These are phyloP conservation scores for Arabidopsis suecica DNA, from an alignment of 345 rosid genomes.

Conservation along the genomic window DNA sequence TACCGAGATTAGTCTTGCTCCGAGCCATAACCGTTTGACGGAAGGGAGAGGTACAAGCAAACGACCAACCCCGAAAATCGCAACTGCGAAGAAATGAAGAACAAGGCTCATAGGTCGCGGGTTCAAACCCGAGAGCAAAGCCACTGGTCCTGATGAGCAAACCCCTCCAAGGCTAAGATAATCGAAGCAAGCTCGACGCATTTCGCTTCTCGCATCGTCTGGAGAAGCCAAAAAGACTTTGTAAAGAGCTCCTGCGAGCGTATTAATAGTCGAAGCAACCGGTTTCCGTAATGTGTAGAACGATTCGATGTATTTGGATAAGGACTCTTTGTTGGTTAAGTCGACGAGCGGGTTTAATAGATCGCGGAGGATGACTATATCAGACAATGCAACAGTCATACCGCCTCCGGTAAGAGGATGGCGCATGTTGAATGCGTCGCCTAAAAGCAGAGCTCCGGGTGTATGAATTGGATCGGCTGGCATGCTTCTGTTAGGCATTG, in stretches of 20 bases:
- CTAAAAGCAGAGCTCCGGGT: slow-evolving; percentile 58
- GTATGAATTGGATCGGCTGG: slow-evolving; percentile 60
- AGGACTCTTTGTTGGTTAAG: slow-evolving; percentile 48
- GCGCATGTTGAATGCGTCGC: slow-evolving; percentile 64
- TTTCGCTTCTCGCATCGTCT: slow-evolving; percentile 57
- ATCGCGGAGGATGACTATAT: slow-evolving; percentile 56
- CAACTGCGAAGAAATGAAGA: slow-evolving; percentile 63
- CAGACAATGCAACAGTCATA: slow-evolving; percentile 63
- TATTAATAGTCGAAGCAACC: slow-evolving; percentile 64
- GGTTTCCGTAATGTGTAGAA: slow-evolving; percentile 70
- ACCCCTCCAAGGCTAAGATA: slow-evolving; percentile 63
- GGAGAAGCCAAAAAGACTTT: slow-evolving; percentile 59
- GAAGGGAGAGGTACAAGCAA: slow-evolving; percentile 63
- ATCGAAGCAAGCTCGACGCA: slow-evolving; percentile 64
- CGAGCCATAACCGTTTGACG: slow-evolving; percentile 52
- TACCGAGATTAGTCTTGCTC: slow-evolving; percentile 57
- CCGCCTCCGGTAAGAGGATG: slow-evolving; percentile 67
- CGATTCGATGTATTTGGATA: slow-evolving; percentile 55
- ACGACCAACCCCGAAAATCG: slow-evolving; percentile 60
- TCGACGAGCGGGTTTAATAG: slow-evolving; percentile 48
- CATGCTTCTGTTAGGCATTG: slow-evolving; percentile 66
- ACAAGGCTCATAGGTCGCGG: slow-evolving; percentile 57
- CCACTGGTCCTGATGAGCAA: slow-evolving; percentile 56
- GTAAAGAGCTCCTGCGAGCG: slow-evolving; percentile 60
- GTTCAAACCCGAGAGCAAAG: slow-evolving; percentile 63